Conservation (phyloP, 1,284 basidiomycete genomes). For the Leccinum griseonigrum region DNA sequence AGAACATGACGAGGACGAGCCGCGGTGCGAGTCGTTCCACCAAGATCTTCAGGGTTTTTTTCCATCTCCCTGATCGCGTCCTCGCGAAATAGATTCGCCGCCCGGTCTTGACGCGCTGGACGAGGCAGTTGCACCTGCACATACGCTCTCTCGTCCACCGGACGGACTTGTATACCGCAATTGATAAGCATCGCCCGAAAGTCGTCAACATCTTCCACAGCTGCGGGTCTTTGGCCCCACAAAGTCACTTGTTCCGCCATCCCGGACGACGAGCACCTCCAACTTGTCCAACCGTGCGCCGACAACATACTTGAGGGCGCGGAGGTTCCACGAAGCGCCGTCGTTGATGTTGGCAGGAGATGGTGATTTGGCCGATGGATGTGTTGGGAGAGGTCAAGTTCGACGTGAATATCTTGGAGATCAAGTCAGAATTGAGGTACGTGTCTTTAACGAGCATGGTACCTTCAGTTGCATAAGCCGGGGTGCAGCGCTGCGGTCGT, state of each 20-base stretch:
- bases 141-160: conserved; percentile 2
- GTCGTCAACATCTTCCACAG: conserved; percentile 41
- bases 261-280: conserved; percentile 63
- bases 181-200: conserved; percentile 58
- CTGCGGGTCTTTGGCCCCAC: conserved; percentile 43
- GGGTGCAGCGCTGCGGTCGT: neutral
- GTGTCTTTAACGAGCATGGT: neutral
- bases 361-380: neutral
- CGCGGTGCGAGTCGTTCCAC: conserved; percentile 26
- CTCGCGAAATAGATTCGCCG: conserved; percentile 7
- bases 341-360: conserved; percentile 46
- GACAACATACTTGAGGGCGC: conserved; percentile 55
- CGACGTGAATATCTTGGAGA: neutral
- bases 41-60: conserved; percentile 14
- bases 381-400: neutral
- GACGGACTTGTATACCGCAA: conserved; percentile 51
- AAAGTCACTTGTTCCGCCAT: conserved; percentile 44
- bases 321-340: conserved; percentile 66
- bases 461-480: neutral
- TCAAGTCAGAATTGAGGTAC: neutral
- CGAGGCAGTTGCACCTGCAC: conserved; percentile 10
- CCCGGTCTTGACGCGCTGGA: neutral
- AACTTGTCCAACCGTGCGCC: conserved; percentile 54
- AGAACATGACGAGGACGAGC: conserved; percentile 56
- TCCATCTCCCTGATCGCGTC: conserved; percentile 23